Conservation (phyloP, 2,329 filamentous ascomycete species). For the Claviceps arundinis region DNA sequence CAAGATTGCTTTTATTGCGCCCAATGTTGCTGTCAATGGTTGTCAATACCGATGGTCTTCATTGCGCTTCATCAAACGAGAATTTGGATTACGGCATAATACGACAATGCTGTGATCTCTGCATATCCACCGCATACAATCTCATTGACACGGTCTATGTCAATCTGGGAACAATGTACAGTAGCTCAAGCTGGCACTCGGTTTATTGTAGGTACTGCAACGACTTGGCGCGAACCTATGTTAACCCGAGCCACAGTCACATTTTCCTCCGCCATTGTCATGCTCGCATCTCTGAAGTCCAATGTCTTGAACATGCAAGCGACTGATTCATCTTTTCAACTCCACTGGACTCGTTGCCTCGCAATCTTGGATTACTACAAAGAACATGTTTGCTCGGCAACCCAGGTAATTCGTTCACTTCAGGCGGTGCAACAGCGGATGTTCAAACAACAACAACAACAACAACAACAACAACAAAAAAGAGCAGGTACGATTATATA, state of each 20-base stretch:
- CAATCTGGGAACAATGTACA: not conserved
- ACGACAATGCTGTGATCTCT: slow-evolving; percentile 2
- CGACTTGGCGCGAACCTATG: not conserved
- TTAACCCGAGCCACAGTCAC: not conserved
- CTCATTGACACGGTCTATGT: slow-evolving; percentile 1
- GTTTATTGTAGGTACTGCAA: slow-evolving; percentile 1
- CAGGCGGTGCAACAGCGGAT: slow-evolving; percentile 1
- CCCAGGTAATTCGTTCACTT: not conserved
- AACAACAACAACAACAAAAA: not conserved
- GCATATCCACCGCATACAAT: slow-evolving; percentile 1
- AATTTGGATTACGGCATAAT: slow-evolving; percentile 1
- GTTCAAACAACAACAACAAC: not conserved
- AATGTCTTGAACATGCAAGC: not conserved
- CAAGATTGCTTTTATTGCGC: not conserved
- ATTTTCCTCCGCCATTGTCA: not conserved
- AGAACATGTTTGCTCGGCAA: not conserved
- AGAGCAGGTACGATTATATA: not conserved
- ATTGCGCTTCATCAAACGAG: not conserved
- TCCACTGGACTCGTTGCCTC: slow-evolving; percentile 1
- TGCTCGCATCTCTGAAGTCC: slow-evolving; percentile 2
- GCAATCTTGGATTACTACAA: not conserved
- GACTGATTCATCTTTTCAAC: not conserved
- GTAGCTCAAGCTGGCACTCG: slow-evolving; percentile 3
- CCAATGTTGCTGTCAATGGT: not conserved
- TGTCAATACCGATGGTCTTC: not conserved